These are phyloP conservation scores for Senna siamea DNA, from an alignment of 306 rosid genomes.

Conservation along the genomic window DNA sequence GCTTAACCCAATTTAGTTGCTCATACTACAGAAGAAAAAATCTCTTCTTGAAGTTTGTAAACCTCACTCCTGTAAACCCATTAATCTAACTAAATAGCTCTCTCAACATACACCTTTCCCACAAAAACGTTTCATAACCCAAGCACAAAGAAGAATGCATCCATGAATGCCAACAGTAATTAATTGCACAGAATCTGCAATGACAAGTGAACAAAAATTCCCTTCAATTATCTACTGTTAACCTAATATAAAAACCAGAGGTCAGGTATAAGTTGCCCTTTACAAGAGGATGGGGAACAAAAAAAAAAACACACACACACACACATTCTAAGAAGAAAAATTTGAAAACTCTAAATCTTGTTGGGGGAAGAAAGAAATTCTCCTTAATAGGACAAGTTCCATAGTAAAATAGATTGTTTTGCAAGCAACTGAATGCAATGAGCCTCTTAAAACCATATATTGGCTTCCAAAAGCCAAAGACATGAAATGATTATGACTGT, in stretches of 20 bases:
- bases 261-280: neutral
- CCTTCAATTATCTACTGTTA: slow-evolving; percentile 22
- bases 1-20: slow-evolving; percentile 27
- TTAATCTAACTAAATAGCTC: slow-evolving; percentile 31
- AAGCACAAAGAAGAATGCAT: slow-evolving; percentile 31
- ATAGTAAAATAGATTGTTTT: neutral
- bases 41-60: slow-evolving; percentile 6
- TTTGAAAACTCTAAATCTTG: neutral
- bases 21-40: slow-evolving; percentile 32
- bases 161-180: slow-evolving; percentile 32
- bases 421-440: neutral
- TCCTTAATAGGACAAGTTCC: slow-evolving; percentile 7
- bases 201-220: slow-evolving; percentile 12
- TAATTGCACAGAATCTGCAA: slow-evolving; percentile 38
- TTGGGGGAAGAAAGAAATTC: neutral
- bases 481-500: neutral
- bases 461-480: neutral
- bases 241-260: neutral
- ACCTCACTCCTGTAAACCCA: slow-evolving; percentile 23
- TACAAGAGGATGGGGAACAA: neutral
- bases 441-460: neutral
- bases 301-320: too few species aligned
- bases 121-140: too few species aligned
- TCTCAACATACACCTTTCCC: too few species aligned
- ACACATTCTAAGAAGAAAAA: neutral